Evolutionary conservation across 1,284 basidiomycete genomes (phyloP).

Genomic region (Ganoderma meredithae): DNA sequence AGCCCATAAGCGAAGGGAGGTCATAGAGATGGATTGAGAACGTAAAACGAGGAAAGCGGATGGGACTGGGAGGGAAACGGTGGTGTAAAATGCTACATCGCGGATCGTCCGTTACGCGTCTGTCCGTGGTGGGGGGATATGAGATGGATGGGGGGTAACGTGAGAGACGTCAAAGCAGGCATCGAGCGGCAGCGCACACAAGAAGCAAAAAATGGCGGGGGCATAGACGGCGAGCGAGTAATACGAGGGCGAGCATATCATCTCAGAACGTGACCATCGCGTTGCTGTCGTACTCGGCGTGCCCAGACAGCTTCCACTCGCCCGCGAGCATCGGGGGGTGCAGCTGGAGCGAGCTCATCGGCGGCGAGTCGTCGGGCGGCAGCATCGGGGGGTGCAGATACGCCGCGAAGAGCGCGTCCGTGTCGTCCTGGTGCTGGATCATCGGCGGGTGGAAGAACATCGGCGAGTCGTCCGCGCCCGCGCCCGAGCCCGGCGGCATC

Average conservation of each 20-base stretch:
- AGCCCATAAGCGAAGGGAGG: constrained; percentile 28
- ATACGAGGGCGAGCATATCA: constrained; percentile 22
- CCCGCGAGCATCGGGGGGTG: constrained; percentile 49
- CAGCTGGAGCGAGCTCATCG: constrained; percentile 44
- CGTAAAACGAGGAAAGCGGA: constrained; percentile 11
- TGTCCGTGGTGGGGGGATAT: constrained; percentile 28
- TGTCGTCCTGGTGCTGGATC: constrained; percentile 43
- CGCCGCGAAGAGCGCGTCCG: constrained; percentile 58
- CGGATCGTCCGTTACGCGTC: constrained; percentile 33
- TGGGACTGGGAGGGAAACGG: constrained; percentile 18
- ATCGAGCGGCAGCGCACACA: constrained; percentile 22
- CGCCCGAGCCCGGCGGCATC: constrained; percentile 55
- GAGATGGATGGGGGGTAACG: constrained; percentile 14
- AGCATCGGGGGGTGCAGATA: constrained; percentile 68
- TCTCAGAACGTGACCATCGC: constrained; percentile 41
- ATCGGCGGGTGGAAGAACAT: constrained; percentile 58
- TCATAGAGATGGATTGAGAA: constrained; percentile 20
- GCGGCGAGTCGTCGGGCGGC: constrained; percentile 48
- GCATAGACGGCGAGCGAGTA: background rate
- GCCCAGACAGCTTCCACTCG: constrained; percentile 42
- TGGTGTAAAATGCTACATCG: constrained; percentile 32
- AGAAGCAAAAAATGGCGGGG: background rate
- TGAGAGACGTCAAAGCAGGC: constrained; percentile 15
- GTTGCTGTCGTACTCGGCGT: constrained; percentile 41
- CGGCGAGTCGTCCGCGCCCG: constrained; percentile 50